A percentile compares a stretch with the other conserved stretches of the same genome.
These are phyloP conservation scores for Capronia coronata DNA, from an alignment of 2,329 filamentous ascomycete genomes.

Conservation along the genomic window DNA sequence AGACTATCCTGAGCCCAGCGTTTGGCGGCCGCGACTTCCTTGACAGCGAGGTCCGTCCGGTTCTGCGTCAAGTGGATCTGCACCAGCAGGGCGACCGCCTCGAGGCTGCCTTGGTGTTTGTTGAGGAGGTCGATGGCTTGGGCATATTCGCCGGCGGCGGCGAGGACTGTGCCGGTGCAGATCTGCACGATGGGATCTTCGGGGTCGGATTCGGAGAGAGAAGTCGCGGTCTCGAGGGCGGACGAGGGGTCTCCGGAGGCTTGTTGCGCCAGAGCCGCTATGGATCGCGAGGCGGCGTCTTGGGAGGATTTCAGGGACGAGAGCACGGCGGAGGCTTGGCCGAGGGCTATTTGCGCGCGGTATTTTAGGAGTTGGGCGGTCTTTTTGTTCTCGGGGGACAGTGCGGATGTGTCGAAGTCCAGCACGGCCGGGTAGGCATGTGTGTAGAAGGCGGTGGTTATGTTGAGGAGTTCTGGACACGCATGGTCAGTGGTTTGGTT, in stretches of 20 bases:
- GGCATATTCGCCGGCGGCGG: conserved; percentile 72
- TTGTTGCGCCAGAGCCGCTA: conserved; percentile 67
- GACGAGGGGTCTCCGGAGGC: conserved; percentile 53
- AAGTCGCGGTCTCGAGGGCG: conserved; percentile 59
- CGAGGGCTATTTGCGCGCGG: conserved; percentile 75
- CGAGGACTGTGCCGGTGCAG: conserved; percentile 71
- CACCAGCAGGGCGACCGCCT: conserved; percentile 75
- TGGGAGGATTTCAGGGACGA: conserved; percentile 59
- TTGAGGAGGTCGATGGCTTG: conserved; percentile 73
- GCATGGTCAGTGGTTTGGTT: conserved; percentile 22
- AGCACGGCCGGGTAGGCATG: conserved; percentile 82
- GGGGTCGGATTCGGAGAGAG: conserved; percentile 58
- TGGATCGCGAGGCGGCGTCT: conserved; percentile 66
- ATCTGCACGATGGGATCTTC: conserved; percentile 80
- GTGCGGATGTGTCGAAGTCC: conserved; percentile 73
- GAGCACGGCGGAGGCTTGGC: conserved; percentile 67
- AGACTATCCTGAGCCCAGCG: conserved; percentile 94
- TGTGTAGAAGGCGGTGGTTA: conserved; percentile 61
- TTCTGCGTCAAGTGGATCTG: conserved; percentile 93
- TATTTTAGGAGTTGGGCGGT: conserved; percentile 71
- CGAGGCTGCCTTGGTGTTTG: conserved; percentile 74
- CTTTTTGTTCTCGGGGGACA: conserved; percentile 71
- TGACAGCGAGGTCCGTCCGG: conserved; percentile 79
- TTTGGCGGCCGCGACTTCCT: conserved; percentile 79
- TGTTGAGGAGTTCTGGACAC: conserved; percentile 56